A percentile compares a stretch with the other conserved stretches of the same genome.
Evolutionary conservation across 192 early-diverging fungal genomes (phyloP).

Genomic region (Linnemannia exigua): DNA sequence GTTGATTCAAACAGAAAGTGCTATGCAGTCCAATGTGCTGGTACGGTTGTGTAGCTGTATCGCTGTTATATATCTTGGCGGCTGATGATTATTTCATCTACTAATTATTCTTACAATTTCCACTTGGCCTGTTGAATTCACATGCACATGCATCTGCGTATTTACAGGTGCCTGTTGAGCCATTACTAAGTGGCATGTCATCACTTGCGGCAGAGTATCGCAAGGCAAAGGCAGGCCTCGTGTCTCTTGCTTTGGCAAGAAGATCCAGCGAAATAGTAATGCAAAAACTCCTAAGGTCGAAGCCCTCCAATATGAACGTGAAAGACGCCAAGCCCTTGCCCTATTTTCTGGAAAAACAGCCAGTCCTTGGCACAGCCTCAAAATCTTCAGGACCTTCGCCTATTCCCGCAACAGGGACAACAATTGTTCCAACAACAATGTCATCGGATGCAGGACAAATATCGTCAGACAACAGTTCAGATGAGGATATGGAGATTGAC

Average conservation of each 20-base stretch:
- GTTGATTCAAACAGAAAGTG: constrained; percentile 23
- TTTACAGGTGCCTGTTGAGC: constrained; percentile 14
- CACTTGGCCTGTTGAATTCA: neutral
- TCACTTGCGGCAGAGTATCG: constrained; percentile 6
- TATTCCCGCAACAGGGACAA: neutral
- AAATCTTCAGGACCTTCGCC: neutral
- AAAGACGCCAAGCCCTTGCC: constrained; percentile 16
- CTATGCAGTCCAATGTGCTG: neutral
- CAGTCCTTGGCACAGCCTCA: neutral
- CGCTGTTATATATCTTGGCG: neutral
- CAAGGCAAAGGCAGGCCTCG: constrained; percentile 24
- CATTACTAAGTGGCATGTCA: constrained; percentile 8
- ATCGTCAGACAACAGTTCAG: neutral
- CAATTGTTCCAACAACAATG: neutral
- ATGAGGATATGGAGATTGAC: neutral
- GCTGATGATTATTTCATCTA: neutral
- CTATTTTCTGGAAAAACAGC: constrained; percentile 5
- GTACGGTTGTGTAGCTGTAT: constrained; percentile 6
- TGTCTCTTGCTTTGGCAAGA: constrained; percentile 12
- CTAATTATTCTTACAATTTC: constrained; percentile 9
- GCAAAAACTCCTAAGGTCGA: constrained; percentile 7
- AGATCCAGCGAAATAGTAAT: constrained; percentile 31
- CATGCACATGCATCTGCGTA: neutral
- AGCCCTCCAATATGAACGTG: constrained; percentile 16
- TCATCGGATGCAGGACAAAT: neutral